Conservation (phyloP, 164 flowering plant genomes). For the Berberis thunbergii region DNA sequence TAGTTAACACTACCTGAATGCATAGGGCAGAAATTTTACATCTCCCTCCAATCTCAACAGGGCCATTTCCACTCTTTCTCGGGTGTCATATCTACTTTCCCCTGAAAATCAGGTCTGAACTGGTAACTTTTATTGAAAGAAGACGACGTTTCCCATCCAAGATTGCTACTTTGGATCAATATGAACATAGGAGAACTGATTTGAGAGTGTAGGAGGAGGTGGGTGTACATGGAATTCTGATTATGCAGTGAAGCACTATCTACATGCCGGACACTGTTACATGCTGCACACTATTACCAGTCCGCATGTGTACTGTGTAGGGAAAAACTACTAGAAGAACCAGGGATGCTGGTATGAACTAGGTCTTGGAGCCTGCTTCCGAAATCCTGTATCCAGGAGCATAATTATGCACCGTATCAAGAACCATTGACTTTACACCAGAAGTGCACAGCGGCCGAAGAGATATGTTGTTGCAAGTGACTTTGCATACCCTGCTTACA, state of each 20-base stretch:
- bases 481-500: slow-evolving; percentile 32
- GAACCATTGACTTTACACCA: slow-evolving; percentile 18
- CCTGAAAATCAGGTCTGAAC: slow-evolving; percentile 27
- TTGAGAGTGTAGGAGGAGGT: slow-evolving; percentile 57
- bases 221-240: slow-evolving; percentile 50
- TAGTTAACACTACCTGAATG: slow-evolving; percentile 37
- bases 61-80: slow-evolving; percentile 36
- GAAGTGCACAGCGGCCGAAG: slow-evolving; percentile 23
- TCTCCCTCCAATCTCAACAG: slow-evolving; percentile 39
- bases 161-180: slow-evolving; percentile 44
- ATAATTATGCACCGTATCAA: slow-evolving; percentile 26
- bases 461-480: slow-evolving; percentile 18
- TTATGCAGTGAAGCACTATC: slow-evolving; percentile 30
- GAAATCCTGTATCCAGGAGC: slow-evolving; percentile 36
- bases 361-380: slow-evolving; percentile 25
- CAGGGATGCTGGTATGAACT: slow-evolving; percentile 20
- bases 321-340: slow-evolving; percentile 25
- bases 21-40: slow-evolving; percentile 42
- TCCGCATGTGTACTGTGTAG: slow-evolving; percentile 21
- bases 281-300: slow-evolving; percentile 25
- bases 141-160: slow-evolving; percentile 42
- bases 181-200: slow-evolving; percentile 72
- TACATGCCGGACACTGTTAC: slow-evolving; percentile 21
- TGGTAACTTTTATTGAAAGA: slow-evolving; percentile 30
- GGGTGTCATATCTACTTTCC: slow-evolving; percentile 37